A percentile compares a stretch with the other conserved stretches of the same genome.
Conservation (phyloP, 2,329 filamentous ascomycete genomes). For the Trichoderma sp. region DNA sequence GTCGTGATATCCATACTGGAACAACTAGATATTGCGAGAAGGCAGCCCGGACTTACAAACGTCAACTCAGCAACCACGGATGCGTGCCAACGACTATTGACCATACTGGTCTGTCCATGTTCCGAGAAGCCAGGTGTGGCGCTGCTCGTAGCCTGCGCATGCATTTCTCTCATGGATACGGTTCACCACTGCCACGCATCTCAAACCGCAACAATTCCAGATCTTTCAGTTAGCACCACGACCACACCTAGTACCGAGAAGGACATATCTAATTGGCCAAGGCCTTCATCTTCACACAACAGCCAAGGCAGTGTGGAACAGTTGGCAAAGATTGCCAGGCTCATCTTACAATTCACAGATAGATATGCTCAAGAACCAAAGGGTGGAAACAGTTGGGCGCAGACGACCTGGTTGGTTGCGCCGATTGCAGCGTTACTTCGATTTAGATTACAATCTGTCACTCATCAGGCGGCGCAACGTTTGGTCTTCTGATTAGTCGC, state of each 20-base stretch:
- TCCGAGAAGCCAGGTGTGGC: neutral
- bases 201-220: neutral
- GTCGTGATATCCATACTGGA: neutral
- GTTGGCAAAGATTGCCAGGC: conserved; percentile 7
- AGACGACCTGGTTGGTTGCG: conserved; percentile 3
- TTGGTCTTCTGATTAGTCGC: neutral
- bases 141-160: neutral
- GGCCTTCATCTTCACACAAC: neutral
- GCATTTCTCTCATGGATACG: neutral
- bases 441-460: neutral
- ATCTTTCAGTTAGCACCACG: neutral
- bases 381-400: neutral
- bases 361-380: conserved; percentile 5
- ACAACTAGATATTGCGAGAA: neutral
- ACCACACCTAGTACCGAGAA: neutral
- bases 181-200: neutral
- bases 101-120: neutral
- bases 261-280: neutral
- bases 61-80: neutral
- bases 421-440: neutral
- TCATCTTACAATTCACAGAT: conserved; percentile 12
- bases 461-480: neutral
- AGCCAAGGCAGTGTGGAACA: neutral
- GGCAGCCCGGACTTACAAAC: neutral
- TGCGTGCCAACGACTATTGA: neutral